Percentiles rank a stretch among this genome's conserved stretches.
Evolutionary conservation across 2,329 filamentous ascomycete species (phyloP).

Genomic region (Ophiocordyceps camponoti-saundersi): DNA sequence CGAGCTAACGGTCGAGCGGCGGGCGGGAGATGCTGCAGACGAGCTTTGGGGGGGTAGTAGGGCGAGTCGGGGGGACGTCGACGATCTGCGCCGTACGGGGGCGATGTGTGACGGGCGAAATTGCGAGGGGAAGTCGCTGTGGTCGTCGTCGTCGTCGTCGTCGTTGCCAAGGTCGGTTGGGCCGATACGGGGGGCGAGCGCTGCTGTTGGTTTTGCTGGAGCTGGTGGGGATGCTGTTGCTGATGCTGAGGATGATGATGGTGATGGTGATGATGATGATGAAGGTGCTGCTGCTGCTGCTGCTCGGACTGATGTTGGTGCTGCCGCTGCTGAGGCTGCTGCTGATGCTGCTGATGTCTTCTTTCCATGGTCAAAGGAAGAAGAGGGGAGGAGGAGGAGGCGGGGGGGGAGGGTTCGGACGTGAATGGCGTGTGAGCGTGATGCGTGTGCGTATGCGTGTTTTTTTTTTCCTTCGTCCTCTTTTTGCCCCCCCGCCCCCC

Average conservation of each 20-base stretch:
- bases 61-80: slow-evolving; percentile 26
- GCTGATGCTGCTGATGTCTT: slow-evolving; percentile 5
- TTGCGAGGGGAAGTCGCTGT: not conserved
- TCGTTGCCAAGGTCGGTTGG: not conserved
- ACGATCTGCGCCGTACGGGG: slow-evolving; percentile 12
- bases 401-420: no score
- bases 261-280: not conserved
- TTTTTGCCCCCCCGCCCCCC: slow-evolving; percentile 10
- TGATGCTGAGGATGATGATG: not conserved
- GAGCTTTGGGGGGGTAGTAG: slow-evolving; percentile 19
- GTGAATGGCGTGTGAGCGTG: no score
- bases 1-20: slow-evolving; percentile 19
- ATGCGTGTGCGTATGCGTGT: not conserved
- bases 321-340: slow-evolving; percentile 6
- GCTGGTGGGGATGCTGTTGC: not conserved
- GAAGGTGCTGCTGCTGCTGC: not conserved
- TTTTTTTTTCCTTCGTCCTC: not conserved
- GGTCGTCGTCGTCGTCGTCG: no score
- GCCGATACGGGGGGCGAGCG: slow-evolving; percentile 5
- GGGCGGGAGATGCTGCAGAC: slow-evolving; percentile 16
- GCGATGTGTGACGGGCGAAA: not conserved
- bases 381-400: not conserved
- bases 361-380: slow-evolving; percentile 16
- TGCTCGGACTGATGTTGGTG: not conserved
- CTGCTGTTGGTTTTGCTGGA: not conserved